Conservation (phyloP, 2,329 filamentous ascomycete species). For the Colletotrichum sp. region DNA sequence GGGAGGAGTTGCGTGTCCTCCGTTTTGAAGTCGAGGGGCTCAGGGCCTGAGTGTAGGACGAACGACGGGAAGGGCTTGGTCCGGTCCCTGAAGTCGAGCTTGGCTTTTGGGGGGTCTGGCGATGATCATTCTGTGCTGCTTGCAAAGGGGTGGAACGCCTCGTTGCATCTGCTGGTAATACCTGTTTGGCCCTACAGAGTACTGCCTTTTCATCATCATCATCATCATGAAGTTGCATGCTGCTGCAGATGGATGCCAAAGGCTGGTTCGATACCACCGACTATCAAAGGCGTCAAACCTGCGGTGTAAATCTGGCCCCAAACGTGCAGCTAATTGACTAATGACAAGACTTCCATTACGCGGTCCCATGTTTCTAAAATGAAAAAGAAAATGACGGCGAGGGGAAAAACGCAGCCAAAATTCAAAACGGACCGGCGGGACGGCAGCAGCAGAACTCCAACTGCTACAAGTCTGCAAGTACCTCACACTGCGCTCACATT, state of each 20-base stretch:
- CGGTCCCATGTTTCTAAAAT: background rate
- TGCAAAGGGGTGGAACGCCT: background rate
- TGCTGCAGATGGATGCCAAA: background rate
- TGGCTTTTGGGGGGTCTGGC: background rate
- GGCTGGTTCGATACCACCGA: background rate
- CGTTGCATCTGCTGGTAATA: background rate
- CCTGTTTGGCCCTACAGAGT: background rate
- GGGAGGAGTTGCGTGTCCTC: conserved; percentile 2
- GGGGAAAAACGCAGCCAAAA: background rate
- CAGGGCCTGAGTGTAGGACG: background rate
- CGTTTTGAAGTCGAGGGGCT: conserved; percentile 9
- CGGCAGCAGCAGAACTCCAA: background rate
- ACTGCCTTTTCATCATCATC: background rate
- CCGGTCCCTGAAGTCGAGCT: background rate
- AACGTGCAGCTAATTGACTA: background rate
- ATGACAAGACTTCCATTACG: conserved; percentile 3
- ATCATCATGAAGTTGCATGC: background rate
- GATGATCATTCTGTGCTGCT: background rate
- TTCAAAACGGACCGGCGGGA: background rate
- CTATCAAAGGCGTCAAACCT: background rate
- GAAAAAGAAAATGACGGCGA: background rate
- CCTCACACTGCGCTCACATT: background rate
- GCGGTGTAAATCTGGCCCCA: background rate
- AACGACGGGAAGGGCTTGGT: conserved; percentile 1
- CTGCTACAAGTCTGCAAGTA: background rate